A percentile compares a stretch with the other conserved stretches of the same genome.
These are phyloP conservation scores for Candida sojae DNA, from an alignment of 1,139 yeast genomes.

Conservation along the genomic window DNA sequence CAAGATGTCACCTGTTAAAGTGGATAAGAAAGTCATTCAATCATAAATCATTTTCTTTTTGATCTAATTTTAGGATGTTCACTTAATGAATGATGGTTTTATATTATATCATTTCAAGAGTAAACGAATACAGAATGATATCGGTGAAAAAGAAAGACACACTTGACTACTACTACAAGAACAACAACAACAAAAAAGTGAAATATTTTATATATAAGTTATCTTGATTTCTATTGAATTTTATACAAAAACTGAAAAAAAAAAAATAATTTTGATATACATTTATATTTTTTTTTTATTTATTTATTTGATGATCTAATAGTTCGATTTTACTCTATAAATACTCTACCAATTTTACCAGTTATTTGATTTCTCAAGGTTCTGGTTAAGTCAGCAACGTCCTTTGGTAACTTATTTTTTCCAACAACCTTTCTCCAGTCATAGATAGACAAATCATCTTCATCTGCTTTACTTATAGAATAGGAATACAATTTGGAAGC, in stretches of 20 bases:
- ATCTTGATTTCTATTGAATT: not conserved
- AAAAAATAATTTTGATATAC: constrained; percentile 1
- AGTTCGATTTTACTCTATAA: constrained; percentile 19
- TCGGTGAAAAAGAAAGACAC: no score
- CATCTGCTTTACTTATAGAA: constrained; percentile 27
- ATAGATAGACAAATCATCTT: constrained; percentile 15
- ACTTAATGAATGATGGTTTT: no score
- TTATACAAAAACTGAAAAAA: not conserved
- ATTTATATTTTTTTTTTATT: constrained; percentile 2
- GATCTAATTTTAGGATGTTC: no score
- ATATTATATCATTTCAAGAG: no score
- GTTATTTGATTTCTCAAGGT: constrained; percentile 35
- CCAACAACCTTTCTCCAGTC: constrained; percentile 39
- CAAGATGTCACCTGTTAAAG: constrained; percentile 81
- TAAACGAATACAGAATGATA: no score
- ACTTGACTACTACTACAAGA: no score
- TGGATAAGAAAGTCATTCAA: not conserved
- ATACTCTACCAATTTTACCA: constrained; percentile 41
- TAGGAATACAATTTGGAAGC: constrained; percentile 35
- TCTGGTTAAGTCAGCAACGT: constrained; percentile 20
- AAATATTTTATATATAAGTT: not conserved
- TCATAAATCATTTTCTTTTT: no score
- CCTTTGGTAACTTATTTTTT: constrained; percentile 22
- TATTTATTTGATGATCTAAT: not conserved
- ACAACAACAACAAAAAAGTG: no score